phyloP scores from a whole-genome alignment of 495 filamentous ascomycete species.

The Penicillium fimorum region DNA sequence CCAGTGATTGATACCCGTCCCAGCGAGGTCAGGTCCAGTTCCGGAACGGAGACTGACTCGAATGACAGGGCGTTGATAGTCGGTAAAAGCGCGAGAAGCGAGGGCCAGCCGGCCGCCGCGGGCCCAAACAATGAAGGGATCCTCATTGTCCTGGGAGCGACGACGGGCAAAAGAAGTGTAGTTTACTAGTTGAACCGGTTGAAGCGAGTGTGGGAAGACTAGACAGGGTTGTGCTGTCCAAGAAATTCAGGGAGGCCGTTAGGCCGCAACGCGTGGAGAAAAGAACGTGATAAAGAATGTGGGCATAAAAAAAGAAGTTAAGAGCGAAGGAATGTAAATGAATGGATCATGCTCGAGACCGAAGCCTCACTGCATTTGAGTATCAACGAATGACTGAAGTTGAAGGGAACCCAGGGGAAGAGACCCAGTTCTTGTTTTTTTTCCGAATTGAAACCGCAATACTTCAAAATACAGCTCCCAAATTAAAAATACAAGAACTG shows the following conservation, averaged over 20 bases:
- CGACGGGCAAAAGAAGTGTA: slow-evolving; percentile 34
- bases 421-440: slow-evolving; percentile 3
- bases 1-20: slow-evolving; percentile 85
- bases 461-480: slow-evolving; percentile 5
- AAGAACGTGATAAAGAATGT: slow-evolving; percentile 38
- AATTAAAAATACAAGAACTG: slow-evolving; percentile 3
- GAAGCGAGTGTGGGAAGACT: slow-evolving; percentile 17
- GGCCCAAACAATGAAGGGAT: slow-evolving; percentile 55
- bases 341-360: slow-evolving; percentile 27
- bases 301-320: slow-evolving; percentile 29
- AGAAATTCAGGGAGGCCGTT: slow-evolving; percentile 28
- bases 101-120: slow-evolving; percentile 50
- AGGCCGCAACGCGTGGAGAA: slow-evolving; percentile 31
- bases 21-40: slow-evolving; percentile 77
- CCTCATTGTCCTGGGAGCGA: slow-evolving; percentile 54
- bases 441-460: slow-evolving; percentile 5
- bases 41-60: slow-evolving; percentile 66
- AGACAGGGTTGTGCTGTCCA: slow-evolving; percentile 13
- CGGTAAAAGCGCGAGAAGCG: slow-evolving; percentile 42
- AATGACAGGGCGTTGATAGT: slow-evolving; percentile 59
- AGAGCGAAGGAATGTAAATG: slow-evolving; percentile 29
- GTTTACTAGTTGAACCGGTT: slow-evolving; percentile 7
- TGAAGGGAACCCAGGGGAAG: slow-evolving; percentile 15
- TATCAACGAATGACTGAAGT: slow-evolving; percentile 47
- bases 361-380: slow-evolving; percentile 25